These are phyloP conservation scores for Tylopilus vinaceipallidus DNA, from an alignment of 768 basidiomycete species.

Conservation along the genomic window DNA sequence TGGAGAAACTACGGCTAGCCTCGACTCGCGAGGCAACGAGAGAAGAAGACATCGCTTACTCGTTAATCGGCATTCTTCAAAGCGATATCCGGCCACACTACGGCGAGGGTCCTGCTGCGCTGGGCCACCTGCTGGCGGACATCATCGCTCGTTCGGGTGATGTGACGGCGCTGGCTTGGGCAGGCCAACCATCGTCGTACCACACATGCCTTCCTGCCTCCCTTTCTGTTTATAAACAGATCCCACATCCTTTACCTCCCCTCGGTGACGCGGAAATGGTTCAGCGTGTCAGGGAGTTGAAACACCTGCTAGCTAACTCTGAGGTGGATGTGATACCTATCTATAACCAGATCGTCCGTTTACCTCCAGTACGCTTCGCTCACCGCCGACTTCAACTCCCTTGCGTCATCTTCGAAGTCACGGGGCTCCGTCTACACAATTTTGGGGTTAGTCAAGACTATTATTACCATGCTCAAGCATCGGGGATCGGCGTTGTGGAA, in stretches of 20 bases:
- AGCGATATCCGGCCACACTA: constrained; percentile 8
- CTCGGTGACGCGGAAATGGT: not conserved
- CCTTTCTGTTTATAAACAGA: not conserved
- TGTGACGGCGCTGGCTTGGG: constrained; percentile 8
- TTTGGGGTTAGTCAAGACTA: no score
- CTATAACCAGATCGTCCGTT: no score
- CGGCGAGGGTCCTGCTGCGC: constrained; percentile 1
- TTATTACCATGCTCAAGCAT: not conserved
- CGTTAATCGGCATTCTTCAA: constrained; percentile 10
- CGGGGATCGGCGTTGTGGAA: not conserved
- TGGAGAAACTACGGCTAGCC: no score
- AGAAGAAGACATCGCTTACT: not conserved
- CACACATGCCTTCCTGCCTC: constrained; percentile 8
- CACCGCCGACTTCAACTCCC: not conserved
- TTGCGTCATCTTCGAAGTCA: not conserved
- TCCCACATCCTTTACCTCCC: not conserved
- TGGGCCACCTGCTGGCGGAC: constrained; percentile 6
- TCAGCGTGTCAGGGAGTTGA: not conserved
- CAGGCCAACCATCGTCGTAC: constrained; percentile 1
- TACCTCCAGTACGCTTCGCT: no score
- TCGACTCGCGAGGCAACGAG: no score
- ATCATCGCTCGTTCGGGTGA: constrained; percentile 5
- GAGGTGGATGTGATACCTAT: not conserved
- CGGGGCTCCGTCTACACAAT: no score
- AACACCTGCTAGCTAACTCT: no score